A percentile compares a stretch with the other conserved stretches of the same genome.
phyloP scores from a whole-genome alignment of 2,329 filamentous ascomycete genomes.

The Gaeumannomyces sp. region DNA sequence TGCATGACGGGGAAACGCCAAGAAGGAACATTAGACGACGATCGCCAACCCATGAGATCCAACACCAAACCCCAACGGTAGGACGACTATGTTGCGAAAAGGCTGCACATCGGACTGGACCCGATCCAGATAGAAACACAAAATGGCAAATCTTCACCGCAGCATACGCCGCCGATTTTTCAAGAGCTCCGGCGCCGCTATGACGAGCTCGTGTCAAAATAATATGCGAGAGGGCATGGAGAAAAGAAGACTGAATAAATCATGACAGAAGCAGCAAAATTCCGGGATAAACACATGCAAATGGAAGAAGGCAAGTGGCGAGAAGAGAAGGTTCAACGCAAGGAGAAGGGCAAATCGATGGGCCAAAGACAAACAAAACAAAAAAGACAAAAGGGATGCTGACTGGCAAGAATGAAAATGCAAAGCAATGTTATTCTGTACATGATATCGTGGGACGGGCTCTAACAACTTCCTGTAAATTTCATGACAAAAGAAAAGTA shows the following conservation, averaged over 20 bases:
- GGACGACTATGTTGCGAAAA: background rate
- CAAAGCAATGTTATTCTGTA: conserved; percentile 4
- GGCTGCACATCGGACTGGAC: background rate
- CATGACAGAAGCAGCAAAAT: background rate
- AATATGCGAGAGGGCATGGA: background rate
- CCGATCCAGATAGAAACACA: background rate
- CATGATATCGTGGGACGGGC: conserved; percentile 2
- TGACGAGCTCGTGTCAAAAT: background rate
- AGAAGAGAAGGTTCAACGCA: background rate
- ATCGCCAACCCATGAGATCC: background rate
- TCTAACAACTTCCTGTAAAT: background rate
- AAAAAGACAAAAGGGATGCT: background rate
- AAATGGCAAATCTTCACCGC: background rate
- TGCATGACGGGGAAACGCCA: background rate
- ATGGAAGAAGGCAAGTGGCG: background rate
- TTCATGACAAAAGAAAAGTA: background rate
- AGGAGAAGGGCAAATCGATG: background rate
- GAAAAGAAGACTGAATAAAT: background rate
- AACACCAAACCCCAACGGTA: background rate
- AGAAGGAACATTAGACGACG: background rate
- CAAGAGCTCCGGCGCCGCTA: background rate
- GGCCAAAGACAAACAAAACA: background rate
- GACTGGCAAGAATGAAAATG: background rate
- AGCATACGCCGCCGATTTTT: background rate
- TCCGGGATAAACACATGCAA: background rate